A percentile compares a stretch with the other conserved stretches of the same genome.
Conservation (phyloP, 371 early-diverging fungal genomes). For the Funneliformis caledonium region DNA sequence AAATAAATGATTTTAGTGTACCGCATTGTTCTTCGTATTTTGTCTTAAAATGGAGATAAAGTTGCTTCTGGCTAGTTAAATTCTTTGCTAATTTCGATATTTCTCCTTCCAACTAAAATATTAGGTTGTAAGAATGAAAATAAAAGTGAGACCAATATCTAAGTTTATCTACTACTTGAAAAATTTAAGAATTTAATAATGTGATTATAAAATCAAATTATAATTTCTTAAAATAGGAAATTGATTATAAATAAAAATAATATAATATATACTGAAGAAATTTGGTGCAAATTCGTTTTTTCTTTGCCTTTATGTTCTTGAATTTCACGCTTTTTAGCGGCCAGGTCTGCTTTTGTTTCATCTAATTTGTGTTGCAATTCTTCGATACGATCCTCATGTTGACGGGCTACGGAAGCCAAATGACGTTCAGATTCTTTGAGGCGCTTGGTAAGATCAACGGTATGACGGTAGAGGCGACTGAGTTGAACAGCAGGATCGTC, state of each 20-base stretch:
- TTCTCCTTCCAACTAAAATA: conserved; percentile 53
- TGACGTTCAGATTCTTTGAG: conserved; percentile 56
- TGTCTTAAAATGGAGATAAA: conserved; percentile 51
- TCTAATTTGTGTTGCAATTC: conserved; percentile 57
- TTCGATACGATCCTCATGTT: conserved; percentile 59
- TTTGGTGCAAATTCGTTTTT: conserved; percentile 58
- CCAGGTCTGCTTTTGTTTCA: conserved; percentile 56
- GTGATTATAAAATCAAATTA: background rate
- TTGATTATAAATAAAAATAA: background rate
- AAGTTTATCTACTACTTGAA: too few relatives aligned
- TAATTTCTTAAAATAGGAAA: background rate
- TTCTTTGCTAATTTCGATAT: conserved; percentile 54
- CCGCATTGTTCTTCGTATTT: conserved; percentile 61
- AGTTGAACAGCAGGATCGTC: conserved; percentile 35
- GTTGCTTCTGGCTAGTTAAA: conserved; percentile 58
- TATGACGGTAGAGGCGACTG: conserved; percentile 50
- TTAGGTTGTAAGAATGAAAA: background rate
- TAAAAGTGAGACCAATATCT: background rate
- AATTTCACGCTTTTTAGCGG: conserved; percentile 55
- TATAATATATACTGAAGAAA: conserved; percentile 51
- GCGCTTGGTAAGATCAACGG: conserved; percentile 56
- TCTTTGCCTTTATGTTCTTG: conserved; percentile 60
- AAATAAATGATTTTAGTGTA: conserved; percentile 38
- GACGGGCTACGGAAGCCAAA: conserved; percentile 57
- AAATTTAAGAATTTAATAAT: too few relatives aligned